A percentile compares a stretch with the other conserved stretches of the same genome.
Evolutionary conservation across 352 stramenopile genomes (phyloP).

Genomic region (Globisporangium okanoganense): DNA sequence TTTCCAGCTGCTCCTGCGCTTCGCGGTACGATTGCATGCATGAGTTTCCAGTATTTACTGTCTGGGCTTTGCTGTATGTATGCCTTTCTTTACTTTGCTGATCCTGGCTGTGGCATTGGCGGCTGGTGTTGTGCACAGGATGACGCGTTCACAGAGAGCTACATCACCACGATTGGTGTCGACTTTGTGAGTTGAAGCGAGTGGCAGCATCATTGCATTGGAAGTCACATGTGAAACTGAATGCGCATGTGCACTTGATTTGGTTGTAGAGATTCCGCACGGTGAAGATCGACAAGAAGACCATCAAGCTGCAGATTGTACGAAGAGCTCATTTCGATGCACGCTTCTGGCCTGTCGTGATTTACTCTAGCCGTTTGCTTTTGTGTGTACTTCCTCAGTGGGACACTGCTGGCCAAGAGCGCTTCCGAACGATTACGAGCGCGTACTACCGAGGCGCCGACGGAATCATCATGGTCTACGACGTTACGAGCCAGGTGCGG

Average conservation of each 20-base stretch:
- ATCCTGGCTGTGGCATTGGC: neutral
- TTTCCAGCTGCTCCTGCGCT: slow-evolving; percentile 95
- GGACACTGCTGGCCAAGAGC: slow-evolving; percentile 98
- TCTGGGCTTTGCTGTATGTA: neutral
- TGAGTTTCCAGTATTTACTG: slow-evolving; percentile 1
- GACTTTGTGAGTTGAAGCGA: slow-evolving; percentile 85
- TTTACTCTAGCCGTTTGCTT: neutral
- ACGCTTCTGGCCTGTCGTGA: neutral
- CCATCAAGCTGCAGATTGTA: slow-evolving; percentile 97
- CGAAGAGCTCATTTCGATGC: slow-evolving; percentile 17
- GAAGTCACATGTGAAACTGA: neutral
- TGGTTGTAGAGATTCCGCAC: slow-evolving; percentile 89
- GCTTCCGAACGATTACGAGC: slow-evolving; percentile 98
- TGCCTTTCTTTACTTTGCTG: neutral
- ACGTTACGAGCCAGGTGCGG: slow-evolving; percentile 93
- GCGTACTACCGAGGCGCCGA: slow-evolving; percentile 98
- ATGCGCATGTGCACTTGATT: neutral
- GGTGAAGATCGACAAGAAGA: slow-evolving; percentile 99
- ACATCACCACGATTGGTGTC: slow-evolving; percentile 95
- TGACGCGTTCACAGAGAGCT: slow-evolving; percentile 98
- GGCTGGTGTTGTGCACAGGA: slow-evolving; percentile 47
- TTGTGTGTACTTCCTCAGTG: slow-evolving; percentile 43
- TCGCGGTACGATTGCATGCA: slow-evolving; percentile 73
- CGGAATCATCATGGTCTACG: slow-evolving; percentile 98
- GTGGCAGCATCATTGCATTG: neutral